Conservation (phyloP, 305 asterid genomes). For the Vinca major region DNA sequence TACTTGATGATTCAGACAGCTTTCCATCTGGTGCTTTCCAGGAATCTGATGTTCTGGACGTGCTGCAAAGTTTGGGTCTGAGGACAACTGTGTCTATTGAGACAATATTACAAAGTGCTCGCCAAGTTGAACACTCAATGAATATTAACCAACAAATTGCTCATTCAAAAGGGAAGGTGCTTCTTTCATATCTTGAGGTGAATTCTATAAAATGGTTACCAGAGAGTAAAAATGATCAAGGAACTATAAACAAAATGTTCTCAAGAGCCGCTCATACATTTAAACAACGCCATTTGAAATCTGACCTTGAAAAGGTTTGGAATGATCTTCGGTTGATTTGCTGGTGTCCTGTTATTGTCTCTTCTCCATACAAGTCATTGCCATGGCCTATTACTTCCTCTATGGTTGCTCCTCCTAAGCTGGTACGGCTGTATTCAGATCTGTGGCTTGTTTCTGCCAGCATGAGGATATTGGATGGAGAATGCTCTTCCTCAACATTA, state of each 20-base stretch:
- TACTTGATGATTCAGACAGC: slow-evolving; percentile 73
- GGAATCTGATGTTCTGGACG: slow-evolving; percentile 62
- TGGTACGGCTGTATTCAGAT: slow-evolving; percentile 67
- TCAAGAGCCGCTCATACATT: slow-evolving; percentile 62
- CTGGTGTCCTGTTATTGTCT: slow-evolving; percentile 90
- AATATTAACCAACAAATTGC: slow-evolving; percentile 54
- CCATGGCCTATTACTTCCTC: slow-evolving; percentile 94
- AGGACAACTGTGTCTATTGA: slow-evolving; percentile 73
- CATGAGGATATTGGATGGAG: slow-evolving; percentile 93
- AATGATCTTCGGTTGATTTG: slow-evolving; percentile 78
- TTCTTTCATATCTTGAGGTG: slow-evolving; percentile 86
- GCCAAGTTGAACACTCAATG: slow-evolving; percentile 63
- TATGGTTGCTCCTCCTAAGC: slow-evolving; percentile 91
- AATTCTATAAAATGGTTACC: slow-evolving; percentile 84
- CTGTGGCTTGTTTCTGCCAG: slow-evolving; percentile 97
- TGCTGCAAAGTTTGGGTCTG: slow-evolving; percentile 89
- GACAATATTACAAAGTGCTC: slow-evolving; percentile 79
- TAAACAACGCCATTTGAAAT: slow-evolving; percentile 53
- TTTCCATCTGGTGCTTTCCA: slow-evolving; percentile 64
- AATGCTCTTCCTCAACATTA: slow-evolving; percentile 82
- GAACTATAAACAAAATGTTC: slow-evolving; percentile 58
- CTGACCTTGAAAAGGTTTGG: slow-evolving; percentile 86
- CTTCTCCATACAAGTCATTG: slow-evolving; percentile 61
- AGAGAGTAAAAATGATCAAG: slow-evolving; percentile 44
- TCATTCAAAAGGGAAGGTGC: slow-evolving; percentile 69